Base-by-base conservation (phyloP, 1,284 basidiomycete species). In the Peniophora sp. region DNA sequence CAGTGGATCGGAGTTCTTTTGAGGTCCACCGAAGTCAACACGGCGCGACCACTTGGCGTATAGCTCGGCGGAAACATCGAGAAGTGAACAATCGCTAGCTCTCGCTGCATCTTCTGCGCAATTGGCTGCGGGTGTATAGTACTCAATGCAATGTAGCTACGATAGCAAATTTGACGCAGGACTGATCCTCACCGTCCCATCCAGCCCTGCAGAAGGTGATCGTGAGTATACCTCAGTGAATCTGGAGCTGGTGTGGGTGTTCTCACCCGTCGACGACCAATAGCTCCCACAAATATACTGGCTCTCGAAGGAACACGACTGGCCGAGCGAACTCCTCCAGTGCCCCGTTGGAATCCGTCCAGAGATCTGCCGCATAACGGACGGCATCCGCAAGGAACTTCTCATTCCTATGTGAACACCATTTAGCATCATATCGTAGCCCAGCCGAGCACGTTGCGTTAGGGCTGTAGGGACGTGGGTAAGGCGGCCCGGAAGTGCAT, bases 301-400 rank as follows among this genome's bases (percentile, higher is more conserved):
- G 60, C 88, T 90, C 1, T 92, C 94, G 45, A 34, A 97, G 81
- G 70, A 92, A 97, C n/a, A 97, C 81, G 50, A 90, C 69, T 0
- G 92, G 89, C 5, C 94, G 94, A 32, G 89, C 91, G 69, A 97
- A 95, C 71, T 97, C 36, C 92, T 95, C 95, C 95, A 97, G 53
- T 94, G 74, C 17, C 84, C 87, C 6, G 89, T 87, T n/a, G 92
- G 92, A 58, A 95, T 96, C 52, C 93, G 82, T 64, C 96, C 93
- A 52, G 89, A 83, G 63, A 97, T 96, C 69, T 97, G 94, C 50
- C 83, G 82, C 53, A 85, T 74, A n/a, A 49, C 91, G 82, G 41
- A 72, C 75, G 36, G 86, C 81, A 67, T 94, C 85, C 47, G 75
- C 72, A 44, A 93, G 75, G 44, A 94, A 73, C 58, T 78, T 80